phyloP scores from a whole-genome alignment of 805 yeast genomes.

The Suhomyces emberorum region DNA sequence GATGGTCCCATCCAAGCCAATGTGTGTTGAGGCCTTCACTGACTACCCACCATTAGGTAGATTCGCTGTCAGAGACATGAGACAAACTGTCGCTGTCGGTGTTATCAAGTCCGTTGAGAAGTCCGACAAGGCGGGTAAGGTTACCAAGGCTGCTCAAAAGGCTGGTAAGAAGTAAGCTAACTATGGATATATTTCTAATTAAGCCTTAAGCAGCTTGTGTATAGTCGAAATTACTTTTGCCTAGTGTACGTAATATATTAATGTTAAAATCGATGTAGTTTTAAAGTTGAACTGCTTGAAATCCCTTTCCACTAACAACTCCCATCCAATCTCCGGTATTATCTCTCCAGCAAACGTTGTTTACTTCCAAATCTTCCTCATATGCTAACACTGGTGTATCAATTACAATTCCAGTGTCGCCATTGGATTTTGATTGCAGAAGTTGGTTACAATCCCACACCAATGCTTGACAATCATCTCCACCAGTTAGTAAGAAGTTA shows the following conservation, averaged over 20 bases:
- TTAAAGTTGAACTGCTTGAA: constrained; percentile 50
- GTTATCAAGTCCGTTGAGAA: constrained; percentile 94
- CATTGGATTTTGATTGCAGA: constrained; percentile 2
- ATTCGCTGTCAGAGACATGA: constrained; percentile 92
- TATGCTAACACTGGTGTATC: constrained; percentile 47
- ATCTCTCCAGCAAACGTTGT: constrained; percentile 68
- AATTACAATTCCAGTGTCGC: constrained; percentile 14
- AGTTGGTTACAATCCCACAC: constrained; percentile 57
- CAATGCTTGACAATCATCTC: constrained; percentile 71
- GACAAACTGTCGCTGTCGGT: constrained; percentile 99
- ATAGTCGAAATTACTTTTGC: constrained; percentile 2
- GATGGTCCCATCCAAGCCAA: constrained; percentile 43
- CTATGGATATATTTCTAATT: not conserved
- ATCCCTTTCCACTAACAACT: constrained; percentile 61
- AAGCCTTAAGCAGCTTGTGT: not conserved
- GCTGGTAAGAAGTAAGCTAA: constrained; percentile 65
- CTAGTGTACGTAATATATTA: constrained; percentile 2
- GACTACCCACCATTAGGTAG: constrained; percentile 46
- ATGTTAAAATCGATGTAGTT: not conserved
- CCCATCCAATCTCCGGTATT: constrained; percentile 80
- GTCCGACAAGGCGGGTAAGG: constrained; percentile 86
- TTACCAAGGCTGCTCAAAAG: constrained; percentile 92
- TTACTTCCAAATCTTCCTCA: constrained; percentile 67
- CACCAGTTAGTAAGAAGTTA: constrained; percentile 59
- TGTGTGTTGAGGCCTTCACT: constrained; percentile 44